Evolutionary conservation across 345 rosid species (phyloP), one percentile per base, ranked within the genome.

Genomic region (Eucalyptus erythrocorys): DNA sequence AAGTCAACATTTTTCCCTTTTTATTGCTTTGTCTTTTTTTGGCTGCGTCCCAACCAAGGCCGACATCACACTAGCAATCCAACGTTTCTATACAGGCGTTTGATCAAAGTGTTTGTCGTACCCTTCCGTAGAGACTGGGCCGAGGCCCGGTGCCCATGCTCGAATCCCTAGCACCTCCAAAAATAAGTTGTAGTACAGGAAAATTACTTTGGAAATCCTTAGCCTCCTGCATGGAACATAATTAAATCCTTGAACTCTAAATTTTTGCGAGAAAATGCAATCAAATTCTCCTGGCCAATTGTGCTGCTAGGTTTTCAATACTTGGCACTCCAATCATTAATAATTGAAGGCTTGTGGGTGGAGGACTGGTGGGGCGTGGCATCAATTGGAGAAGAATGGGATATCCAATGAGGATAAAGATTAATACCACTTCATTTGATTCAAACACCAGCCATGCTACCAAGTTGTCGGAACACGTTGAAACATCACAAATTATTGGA

Each of bases 11-110:
- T 53, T 53, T 53, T 1, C 11, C 11, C 11, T 53, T 53, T 53
- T 19, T 6, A 15, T 49, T 0, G 21, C 53, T 49, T 49, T 49
- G 53, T 49, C 24, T 51, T 22, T 1, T 53, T 53, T 53, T 22
- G 26, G 26, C 26, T 2, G 57, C 1, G 57, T 53, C 0, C 10
- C 26, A 8, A 26, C 57, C 0, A 55, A 22, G 61, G 1, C 61
- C 61, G 27, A 55, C 27, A 4, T 55, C 0, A 55, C 61, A 24
- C 61, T 55, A 76, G 82, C 47, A 37, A 76, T 42, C 82, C 47
- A 21, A 37, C 81, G 47, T 76, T 76, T 37, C 47, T 19, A 6
- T 40, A 10, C 27, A 37, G 2, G 45, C 22, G 82, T 5, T 37
- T 21, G 15, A 21, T 76, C 82, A 6, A 37, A 37, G 47, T 10